phyloP scores from a whole-genome alignment of 2,329 filamentous ascomycete genomes.

The Thelonectria rubi region DNA sequence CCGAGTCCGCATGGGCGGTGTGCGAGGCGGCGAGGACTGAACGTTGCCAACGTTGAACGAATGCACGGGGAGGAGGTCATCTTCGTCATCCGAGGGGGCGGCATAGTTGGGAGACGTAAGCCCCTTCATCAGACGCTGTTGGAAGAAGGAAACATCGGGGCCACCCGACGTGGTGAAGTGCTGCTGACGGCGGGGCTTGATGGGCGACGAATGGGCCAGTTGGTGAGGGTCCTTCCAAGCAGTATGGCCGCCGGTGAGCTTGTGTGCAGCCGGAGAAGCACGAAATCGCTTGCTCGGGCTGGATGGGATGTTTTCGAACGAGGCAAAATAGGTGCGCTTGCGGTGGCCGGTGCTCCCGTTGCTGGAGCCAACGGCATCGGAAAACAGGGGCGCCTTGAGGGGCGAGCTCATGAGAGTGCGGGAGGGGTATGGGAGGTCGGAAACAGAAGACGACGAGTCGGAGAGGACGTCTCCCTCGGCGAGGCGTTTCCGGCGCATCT shows the following conservation, averaged over 20 bases:
- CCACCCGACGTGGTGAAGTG: constrained; percentile 77
- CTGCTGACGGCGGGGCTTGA: constrained; percentile 77
- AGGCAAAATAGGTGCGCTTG: constrained; percentile 70
- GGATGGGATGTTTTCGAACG: constrained; percentile 64
- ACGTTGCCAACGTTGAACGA: constrained; percentile 73
- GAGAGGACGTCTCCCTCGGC: constrained; percentile 79
- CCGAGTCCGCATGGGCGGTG: constrained; percentile 74
- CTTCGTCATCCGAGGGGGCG: constrained; percentile 79
- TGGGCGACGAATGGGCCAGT: constrained; percentile 86
- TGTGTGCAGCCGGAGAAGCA: constrained; percentile 65
- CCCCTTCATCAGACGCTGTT: constrained; percentile 72
- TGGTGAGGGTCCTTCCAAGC: constrained; percentile 82
- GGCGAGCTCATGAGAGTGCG: constrained; percentile 83
- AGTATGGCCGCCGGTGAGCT: constrained; percentile 64
- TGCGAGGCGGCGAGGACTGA: constrained; percentile 84
- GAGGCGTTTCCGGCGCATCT: constrained; percentile 77
- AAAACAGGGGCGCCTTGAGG: constrained; percentile 83
- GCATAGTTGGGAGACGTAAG: constrained; percentile 68
- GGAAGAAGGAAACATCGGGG: constrained; percentile 82
- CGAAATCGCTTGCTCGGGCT: constrained; percentile 77
- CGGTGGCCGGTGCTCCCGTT: constrained; percentile 72
- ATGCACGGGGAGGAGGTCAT: constrained; percentile 79
- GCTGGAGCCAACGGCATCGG: constrained; percentile 79
- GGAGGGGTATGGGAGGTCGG: constrained; percentile 76
- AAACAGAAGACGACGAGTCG: constrained; percentile 86